Evolutionary conservation across 306 rosid species (phyloP), one percentile per base, ranked within the genome.

Genomic region (Sicyos edulis): DNA sequence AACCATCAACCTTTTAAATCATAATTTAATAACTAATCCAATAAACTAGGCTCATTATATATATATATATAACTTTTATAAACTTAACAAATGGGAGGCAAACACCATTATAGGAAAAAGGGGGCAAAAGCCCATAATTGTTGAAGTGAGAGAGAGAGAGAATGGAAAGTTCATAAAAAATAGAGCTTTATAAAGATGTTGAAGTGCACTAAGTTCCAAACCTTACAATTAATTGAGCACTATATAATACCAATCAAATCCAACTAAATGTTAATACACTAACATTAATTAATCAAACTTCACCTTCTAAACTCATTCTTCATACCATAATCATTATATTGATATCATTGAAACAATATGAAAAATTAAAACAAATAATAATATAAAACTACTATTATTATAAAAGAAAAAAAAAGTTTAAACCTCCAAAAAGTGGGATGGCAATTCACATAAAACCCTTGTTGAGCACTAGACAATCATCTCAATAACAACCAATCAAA

Each of bases 401-500:
- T 12, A 13, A 1, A 15, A 29, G 6, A 62, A 37, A 32, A 16
- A 62, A 26, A 26, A 26, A 16, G 14, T 2, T 63, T 24, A 63
- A 63, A 34, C 12, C 69, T 3, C 69, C 69, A 69, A 70, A 57
- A 67, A 56, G 64, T 57, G 52, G 54, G 50, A 50, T 70, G 80
- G 47, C 70, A 70, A 77, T 77, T 60, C 44, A 49, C n/a, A 15
- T 65, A 70, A 50, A 50, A 61, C 14, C 47, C 61, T 60, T 54
- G 20, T 57, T 32, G 70, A 62, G 70, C 70, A 40, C 70, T 64
- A 64, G n/a, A 32, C 9, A 42, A 29, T 3, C 29, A 26, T 34
- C 24, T 54, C 13, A 42, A 45, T 40, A 55, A 16, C 26, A 64
- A 64, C 42, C 45, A 21, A 69, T 32, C 37, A 32, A 32, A 32